A percentile compares a stretch with the other conserved stretches of the same genome.
phyloP scores from a whole-genome alignment of 208 protist species.

The Spongospora subterranea region DNA sequence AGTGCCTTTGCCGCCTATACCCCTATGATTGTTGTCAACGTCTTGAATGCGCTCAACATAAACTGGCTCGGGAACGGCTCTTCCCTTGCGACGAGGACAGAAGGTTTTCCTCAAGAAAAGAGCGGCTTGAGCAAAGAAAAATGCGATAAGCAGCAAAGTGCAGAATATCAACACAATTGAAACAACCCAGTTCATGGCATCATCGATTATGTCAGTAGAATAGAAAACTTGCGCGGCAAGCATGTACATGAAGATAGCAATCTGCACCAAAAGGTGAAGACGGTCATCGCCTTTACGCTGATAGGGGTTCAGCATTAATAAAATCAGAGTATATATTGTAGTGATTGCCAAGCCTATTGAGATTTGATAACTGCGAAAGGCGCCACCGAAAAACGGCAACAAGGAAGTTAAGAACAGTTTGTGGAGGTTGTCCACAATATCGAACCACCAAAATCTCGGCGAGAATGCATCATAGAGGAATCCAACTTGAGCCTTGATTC shows the following conservation, averaged over 20 bases:
- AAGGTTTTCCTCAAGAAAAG: conserved; percentile 39
- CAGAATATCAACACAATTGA: background rate
- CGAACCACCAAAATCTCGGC: conserved; percentile 50
- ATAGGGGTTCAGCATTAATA: conserved; percentile 33
- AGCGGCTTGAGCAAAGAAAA: conserved; percentile 52
- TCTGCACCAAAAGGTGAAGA: conserved; percentile 50
- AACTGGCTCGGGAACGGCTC: background rate
- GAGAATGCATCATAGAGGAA: conserved; percentile 51
- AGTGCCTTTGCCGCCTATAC: background rate
- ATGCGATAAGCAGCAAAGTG: background rate
- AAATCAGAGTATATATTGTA: background rate
- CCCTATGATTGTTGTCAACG: no score
- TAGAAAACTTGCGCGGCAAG: conserved; percentile 32
- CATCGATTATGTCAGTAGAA: background rate
- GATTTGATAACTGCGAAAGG: background rate
- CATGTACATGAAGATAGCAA: conserved; percentile 22
- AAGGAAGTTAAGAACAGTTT: conserved; percentile 56
- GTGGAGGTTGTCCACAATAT: conserved; percentile 31
- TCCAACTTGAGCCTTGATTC: conserved; percentile 43
- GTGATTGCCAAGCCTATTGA: conserved; percentile 23
- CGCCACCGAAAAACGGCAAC: background rate
- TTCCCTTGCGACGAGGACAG: background rate
- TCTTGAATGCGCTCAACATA: background rate
- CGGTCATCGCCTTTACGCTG: conserved; percentile 54
- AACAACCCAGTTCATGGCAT: background rate